Conservation (phyloP, 2,329 filamentous ascomycete genomes). For the Pseudopyrenochaeta lycopersici region DNA sequence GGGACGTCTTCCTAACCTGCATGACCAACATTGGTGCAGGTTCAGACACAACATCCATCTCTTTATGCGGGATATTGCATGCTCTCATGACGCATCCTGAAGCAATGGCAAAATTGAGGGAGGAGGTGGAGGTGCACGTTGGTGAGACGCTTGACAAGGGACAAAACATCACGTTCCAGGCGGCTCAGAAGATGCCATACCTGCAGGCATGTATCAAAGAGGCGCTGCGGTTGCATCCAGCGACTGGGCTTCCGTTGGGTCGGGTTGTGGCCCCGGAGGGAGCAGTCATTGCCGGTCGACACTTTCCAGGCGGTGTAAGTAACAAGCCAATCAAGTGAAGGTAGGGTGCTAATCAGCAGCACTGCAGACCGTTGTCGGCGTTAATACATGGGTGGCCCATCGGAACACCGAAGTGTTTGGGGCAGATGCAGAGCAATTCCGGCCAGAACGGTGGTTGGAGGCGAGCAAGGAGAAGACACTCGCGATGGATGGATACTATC, state of each 20-base stretch:
- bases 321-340: not conserved
- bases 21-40: conserved; percentile 51
- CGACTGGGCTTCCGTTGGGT: conserved; percentile 28
- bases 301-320: conserved; percentile 48
- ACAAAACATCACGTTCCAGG: conserved; percentile 25
- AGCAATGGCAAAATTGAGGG: conserved; percentile 18
- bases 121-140: conserved; percentile 18
- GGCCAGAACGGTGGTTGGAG: conserved; percentile 30
- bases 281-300: conserved; percentile 39
- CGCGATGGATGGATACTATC: conserved; percentile 24
- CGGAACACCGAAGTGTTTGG: conserved; percentile 24
- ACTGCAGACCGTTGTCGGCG: conserved; percentile 16
- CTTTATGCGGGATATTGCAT: conserved; percentile 36
- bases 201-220: conserved; percentile 40
- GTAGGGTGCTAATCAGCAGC: not conserved
- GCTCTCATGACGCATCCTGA: conserved; percentile 24
- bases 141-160: not conserved
- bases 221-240: conserved; percentile 34
- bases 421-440: conserved; percentile 22
- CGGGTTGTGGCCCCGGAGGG: conserved; percentile 30
- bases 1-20: conserved; percentile 49
- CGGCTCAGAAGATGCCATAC: conserved; percentile 38
- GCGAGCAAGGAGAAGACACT: conserved; percentile 16
- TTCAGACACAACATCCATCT: conserved; percentile 55
- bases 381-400: conserved; percentile 31